Evolutionary conservation across 805 yeast genomes (phyloP), one percentile per base, ranked within the genome.

Genomic region (Ogataea nakhonphanomensis): DNA sequence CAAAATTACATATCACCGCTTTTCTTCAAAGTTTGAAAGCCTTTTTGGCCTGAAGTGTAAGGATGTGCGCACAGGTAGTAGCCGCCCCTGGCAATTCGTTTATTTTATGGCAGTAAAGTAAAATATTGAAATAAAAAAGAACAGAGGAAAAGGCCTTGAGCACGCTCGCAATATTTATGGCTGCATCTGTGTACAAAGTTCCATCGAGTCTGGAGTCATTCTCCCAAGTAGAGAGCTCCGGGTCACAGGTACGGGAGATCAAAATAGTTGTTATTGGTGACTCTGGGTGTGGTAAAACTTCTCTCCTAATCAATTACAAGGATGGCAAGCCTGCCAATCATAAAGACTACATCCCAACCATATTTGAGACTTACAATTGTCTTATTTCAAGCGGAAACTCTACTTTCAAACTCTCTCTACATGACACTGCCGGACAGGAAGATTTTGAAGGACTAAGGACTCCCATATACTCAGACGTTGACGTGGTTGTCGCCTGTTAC

Each of bases 211-310:
- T 45, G 39, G 36, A 36, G 36, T 35, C 45, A 17, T 46, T 29
- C 12, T 32, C 39, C 33, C 50, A 43, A 25, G 40, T 23, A 4
- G 36, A 34, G 11, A 30, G 30, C 23, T 20, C 32, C 9, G 41
- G 31, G 30, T 25, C 25, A 12, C 27, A 29, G 9, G 36, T 38
- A 12, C 38, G 46, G 31, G 49, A 49, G 25, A 43, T 55, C 35
- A 55, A 55, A 35, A 40, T 55, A 13, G 95, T 87, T 9, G 84
- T 84, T 21, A 93, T 88, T 8, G 95, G 96, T 7, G 96, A 87
- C 60, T 89, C 91, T 53, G 90, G 87, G 12, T 82, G 93, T 58
- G 96, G 96, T n/a, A 87, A 87, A 59, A 88, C 95, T 0, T 83
- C 90, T 53, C 61, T 87, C 51, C 39, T 55, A 23, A 48, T 49